A percentile compares a stretch with the other conserved stretches of the same genome.
Evolutionary conservation across 306 rosid species (phyloP).

Genomic region (Calophaca sinica): DNA sequence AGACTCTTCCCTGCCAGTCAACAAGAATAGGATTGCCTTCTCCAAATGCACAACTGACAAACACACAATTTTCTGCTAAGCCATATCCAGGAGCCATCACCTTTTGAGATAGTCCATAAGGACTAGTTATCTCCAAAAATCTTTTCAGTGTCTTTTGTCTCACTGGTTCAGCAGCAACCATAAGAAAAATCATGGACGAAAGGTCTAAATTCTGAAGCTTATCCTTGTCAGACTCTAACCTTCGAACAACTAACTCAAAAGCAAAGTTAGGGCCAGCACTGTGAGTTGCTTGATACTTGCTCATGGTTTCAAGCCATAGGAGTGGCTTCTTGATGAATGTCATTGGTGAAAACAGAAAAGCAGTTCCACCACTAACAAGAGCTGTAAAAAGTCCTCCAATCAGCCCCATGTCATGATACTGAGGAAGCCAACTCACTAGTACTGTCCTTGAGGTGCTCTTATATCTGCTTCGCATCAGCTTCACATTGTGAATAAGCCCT

Average conservation of each 20-base stretch:
- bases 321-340: slow-evolving; percentile 88
- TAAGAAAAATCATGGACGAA: slow-evolving; percentile 79
- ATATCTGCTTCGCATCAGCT: slow-evolving; percentile 77
- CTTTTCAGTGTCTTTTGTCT: slow-evolving; percentile 78
- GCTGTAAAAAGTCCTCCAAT: slow-evolving; percentile 95
- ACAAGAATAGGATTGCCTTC: slow-evolving; percentile 68
- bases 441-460: slow-evolving; percentile 86
- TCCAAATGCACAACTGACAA: slow-evolving; percentile 93
- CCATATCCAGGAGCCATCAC: slow-evolving; percentile 97
- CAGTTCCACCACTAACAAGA: slow-evolving; percentile 88
- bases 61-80: slow-evolving; percentile 93
- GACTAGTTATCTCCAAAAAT: slow-evolving; percentile 72
- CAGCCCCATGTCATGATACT: slow-evolving; percentile 97
- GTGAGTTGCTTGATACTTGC: slow-evolving; percentile 90
- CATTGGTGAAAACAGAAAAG: slow-evolving; percentile 85
- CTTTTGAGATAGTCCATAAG: slow-evolving; percentile 76
- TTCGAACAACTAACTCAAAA: slow-evolving; percentile 76
- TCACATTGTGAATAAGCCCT: slow-evolving; percentile 88
- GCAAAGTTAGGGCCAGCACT: slow-evolving; percentile 99
- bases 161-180: slow-evolving; percentile 97
- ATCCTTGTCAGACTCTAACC: slow-evolving; percentile 69
- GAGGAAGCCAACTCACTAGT: slow-evolving; percentile 96
- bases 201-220: slow-evolving; percentile 62
- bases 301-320: slow-evolving; percentile 81
- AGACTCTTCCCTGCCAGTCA: slow-evolving; percentile 94